Evolutionary conservation across 306 rosid species (phyloP).

Genomic region (Hippophae tibetana): DNA sequence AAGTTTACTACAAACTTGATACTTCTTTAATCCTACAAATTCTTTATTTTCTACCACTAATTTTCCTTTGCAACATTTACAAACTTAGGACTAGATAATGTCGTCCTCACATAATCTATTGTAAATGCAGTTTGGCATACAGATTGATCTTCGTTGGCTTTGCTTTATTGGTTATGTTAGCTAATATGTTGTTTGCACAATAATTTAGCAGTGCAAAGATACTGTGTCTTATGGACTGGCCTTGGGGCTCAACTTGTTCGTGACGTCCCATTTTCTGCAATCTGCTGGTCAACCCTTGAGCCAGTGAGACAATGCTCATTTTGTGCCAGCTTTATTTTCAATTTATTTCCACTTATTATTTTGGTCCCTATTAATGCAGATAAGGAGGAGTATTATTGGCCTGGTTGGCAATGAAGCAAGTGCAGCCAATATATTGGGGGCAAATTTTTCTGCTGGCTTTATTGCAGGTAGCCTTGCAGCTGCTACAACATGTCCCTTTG

Average conservation of each 20-base stretch:
- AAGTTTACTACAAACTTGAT: conserved; percentile 15
- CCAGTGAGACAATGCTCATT: conserved; percentile 45
- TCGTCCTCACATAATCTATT: neutral
- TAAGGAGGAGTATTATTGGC: conserved; percentile 54
- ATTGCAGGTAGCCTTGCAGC: conserved; percentile 85
- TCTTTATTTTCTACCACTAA: conserved; percentile 8
- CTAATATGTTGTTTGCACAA: neutral
- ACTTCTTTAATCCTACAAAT: neutral
- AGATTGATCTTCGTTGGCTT: neutral
- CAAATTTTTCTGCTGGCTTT: conserved; percentile 80
- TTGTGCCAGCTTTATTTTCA: conserved; percentile 20
- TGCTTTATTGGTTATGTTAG: conserved; percentile 10
- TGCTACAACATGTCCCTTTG: conserved; percentile 88
- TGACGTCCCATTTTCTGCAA: conserved; percentile 92
- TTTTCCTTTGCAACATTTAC: conserved; percentile 1
- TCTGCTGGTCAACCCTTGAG: conserved; percentile 96
- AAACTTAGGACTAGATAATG: neutral
- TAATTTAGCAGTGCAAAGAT: conserved; percentile 44
- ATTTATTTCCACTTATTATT: conserved; percentile 11
- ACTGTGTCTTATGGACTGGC: conserved; percentile 84
- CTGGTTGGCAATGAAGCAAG: conserved; percentile 47
- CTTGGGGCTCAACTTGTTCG: conserved; percentile 95
- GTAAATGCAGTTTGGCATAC: neutral
- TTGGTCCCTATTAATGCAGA: conserved; percentile 26
- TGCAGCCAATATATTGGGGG: conserved; percentile 50